Evolutionary conservation across 1,284 basidiomycete species (phyloP), one percentile per base, ranked within the genome.

Genomic region (Naganishia sp.): DNA sequence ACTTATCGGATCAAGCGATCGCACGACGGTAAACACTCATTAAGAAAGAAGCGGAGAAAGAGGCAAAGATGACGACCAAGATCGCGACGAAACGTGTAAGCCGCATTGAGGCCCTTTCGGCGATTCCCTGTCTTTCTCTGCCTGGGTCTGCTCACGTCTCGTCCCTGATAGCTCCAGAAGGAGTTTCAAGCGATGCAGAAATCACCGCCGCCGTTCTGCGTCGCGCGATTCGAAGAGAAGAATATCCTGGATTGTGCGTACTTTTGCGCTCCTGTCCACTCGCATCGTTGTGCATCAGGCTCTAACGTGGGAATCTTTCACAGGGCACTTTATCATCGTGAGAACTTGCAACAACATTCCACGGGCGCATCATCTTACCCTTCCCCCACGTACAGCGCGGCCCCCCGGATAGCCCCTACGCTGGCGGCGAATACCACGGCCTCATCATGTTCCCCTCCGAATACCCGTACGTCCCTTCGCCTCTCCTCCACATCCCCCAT

Each of bases 181-280:
- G 94, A 97, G 84, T 94, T 90, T 80, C 85, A 92, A 75, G 82
- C 85, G 60, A 96, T 97, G 93, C 92, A 94, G 81, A 90, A 83
- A 76, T 90, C 92, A 69, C 91, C 94, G 31, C 94, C 94, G 2
- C 93, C 93, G 67, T 95, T 93, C 79, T 88, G 95, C 53, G 94
- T 90, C 88, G 93, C 93, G 49, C 85, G 86, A 50, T 94, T 94
- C 32, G 92, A 95, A 73, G 94, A 96, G 84, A 94, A 93, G 86
- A 94, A 97, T 79, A 94, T 96, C 71, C 80, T 96, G 52, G 77
- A 80, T 69, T 80, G 79, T 80, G 67, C 71, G 79, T 73, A 28
- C 28, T 28, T 15, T 21, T 7, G 3, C 46, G 23, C 56, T 32
- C 64, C 9, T 7, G 21, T 32, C 43, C 23, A 9, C 5, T 18